Evolutionary conservation across 2,329 filamentous ascomycete species (phyloP).

Genomic region (Plenodomus biglobosus): DNA sequence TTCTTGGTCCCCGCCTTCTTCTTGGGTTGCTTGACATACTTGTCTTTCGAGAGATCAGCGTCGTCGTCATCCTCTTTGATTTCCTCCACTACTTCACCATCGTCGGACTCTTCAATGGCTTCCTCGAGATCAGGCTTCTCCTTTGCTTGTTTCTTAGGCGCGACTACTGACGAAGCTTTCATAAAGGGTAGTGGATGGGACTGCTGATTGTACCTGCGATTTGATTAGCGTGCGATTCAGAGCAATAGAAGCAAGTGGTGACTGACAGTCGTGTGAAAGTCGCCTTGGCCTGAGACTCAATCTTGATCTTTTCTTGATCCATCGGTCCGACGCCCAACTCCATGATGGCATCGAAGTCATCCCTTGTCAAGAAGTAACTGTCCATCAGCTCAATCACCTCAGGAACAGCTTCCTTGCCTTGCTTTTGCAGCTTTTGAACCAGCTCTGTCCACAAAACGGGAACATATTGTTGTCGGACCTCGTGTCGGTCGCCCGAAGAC

Average conservation of each 20-base stretch:
- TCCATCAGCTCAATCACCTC: constrained; percentile 96
- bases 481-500: constrained; percentile 86
- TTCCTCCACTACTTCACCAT: constrained; percentile 53
- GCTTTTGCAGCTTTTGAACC: constrained; percentile 69
- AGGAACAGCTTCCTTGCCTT: constrained; percentile 79
- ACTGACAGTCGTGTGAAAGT: constrained; percentile 86
- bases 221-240: constrained; percentile 1
- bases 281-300: constrained; percentile 83
- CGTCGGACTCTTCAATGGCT: constrained; percentile 88
- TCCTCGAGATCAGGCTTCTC: constrained; percentile 94
- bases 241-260: constrained; percentile 5
- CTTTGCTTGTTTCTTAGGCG: constrained; percentile 68
- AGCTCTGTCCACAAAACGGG: constrained; percentile 83
- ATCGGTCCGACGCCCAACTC: constrained; percentile 89
- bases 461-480: constrained; percentile 92
- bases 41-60: constrained; percentile 87
- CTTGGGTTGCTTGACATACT: constrained; percentile 93
- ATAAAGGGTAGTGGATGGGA: constrained; percentile 93
- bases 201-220: constrained; percentile 75
- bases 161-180: constrained; percentile 78
- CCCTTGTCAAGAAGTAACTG: constrained; percentile 89
- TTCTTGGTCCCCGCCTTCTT: constrained; percentile 59
- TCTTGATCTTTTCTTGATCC: constrained; percentile 70
- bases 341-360: constrained; percentile 90
- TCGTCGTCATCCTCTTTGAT: constrained; percentile 68